These are phyloP conservation scores for Chlorella sp. DNA, from an alignment of 139 green algal species.

Conservation along the genomic window DNA sequence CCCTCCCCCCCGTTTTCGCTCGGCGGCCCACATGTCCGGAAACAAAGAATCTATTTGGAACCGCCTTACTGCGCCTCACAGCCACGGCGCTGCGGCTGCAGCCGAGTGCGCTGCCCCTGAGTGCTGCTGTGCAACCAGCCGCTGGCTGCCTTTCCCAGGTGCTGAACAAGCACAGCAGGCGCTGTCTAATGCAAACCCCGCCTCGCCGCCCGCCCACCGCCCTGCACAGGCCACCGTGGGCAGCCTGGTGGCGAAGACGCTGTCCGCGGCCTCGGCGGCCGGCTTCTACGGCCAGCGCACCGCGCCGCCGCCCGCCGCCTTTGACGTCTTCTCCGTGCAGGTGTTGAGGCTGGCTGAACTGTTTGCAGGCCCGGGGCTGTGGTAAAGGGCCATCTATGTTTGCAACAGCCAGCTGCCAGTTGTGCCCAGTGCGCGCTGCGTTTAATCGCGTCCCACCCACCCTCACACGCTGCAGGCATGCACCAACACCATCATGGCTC, in stretches of 20 bases:
- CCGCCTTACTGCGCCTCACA: too few relatives aligned
- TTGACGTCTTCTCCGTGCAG: slow-evolving; percentile 96
- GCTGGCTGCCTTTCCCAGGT: not conserved
- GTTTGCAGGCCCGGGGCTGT: too few relatives aligned
- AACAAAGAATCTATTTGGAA: too few relatives aligned
- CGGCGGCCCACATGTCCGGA: too few relatives aligned
- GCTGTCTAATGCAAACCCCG: too few relatives aligned
- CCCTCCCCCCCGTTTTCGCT: too few relatives aligned
- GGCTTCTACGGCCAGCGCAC: slow-evolving; percentile 51
- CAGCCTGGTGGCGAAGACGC: slow-evolving; percentile 90
- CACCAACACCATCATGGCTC: slow-evolving; percentile 87
- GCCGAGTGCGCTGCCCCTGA: too few relatives aligned
- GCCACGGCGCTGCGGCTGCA: too few relatives aligned
- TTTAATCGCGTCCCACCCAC: too few relatives aligned
- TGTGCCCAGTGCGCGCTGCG: not conserved
- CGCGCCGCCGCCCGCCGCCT: slow-evolving; percentile 71
- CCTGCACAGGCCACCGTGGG: slow-evolving; percentile 71
- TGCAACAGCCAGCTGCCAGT: not conserved
- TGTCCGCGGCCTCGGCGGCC: slow-evolving; percentile 68
- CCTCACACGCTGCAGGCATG: slow-evolving; percentile 70
- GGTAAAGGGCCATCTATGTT: too few relatives aligned
- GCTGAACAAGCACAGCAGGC: too few relatives aligned
- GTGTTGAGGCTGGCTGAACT: slow-evolving; percentile 45
- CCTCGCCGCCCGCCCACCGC: not conserved
- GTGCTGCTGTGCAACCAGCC: too few relatives aligned